Base-by-base conservation (phyloP, 2,329 filamentous ascomycete genomes). In the Neobulgaria alba region DNA sequence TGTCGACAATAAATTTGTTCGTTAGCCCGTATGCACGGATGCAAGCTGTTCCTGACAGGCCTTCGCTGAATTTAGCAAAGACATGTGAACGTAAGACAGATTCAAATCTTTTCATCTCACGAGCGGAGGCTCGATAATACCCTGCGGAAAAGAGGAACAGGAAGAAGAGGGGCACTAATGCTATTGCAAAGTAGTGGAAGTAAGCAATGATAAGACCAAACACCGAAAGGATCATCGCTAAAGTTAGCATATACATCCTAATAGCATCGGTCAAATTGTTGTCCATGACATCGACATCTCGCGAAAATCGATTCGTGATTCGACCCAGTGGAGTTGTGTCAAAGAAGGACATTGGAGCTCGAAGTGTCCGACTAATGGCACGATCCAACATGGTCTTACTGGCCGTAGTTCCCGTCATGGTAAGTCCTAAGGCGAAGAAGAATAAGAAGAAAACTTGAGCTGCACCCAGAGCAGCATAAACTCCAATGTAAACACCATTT, bases 231-330 rank as follows among this genome's bases (percentile, higher is more conserved):
- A 95, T 87, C 73, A 83, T 85, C 30, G 77, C 81, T 52, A 94
- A 65, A 2, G 87, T 95, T 53, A 95, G 67, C 55, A 89, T 82
- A 66, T 92, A 95, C 80, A 95, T 94, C 50, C 90, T 79, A 64
- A 95, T 86, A 3, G 86, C 82, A 55, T 95, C 90, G 0, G 83
- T 83, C 31, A 95, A 66, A 43, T 80, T 86, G 61, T 95, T 95
- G 64, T 96, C 92, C 87, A 95, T 93, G 42, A 92, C 86, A 57
- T 95, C 87, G 31, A 96, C 85, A 57, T 98, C 92, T 53, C 90
- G 84, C 18, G 87, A 93, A 64, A 96, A 96, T 12, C 92, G 85
- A 61, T 96, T 96, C 17, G 87, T 94, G 60, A 96, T 95, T 29
- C 90, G 82, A 15, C 90, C 92, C 1, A 95, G 73, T 0, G 90